Evolutionary conservation across 2,329 filamentous ascomycete species (phyloP), one percentile per base, ranked within the genome.

Genomic region (Cladosporium sphaerospermum): DNA sequence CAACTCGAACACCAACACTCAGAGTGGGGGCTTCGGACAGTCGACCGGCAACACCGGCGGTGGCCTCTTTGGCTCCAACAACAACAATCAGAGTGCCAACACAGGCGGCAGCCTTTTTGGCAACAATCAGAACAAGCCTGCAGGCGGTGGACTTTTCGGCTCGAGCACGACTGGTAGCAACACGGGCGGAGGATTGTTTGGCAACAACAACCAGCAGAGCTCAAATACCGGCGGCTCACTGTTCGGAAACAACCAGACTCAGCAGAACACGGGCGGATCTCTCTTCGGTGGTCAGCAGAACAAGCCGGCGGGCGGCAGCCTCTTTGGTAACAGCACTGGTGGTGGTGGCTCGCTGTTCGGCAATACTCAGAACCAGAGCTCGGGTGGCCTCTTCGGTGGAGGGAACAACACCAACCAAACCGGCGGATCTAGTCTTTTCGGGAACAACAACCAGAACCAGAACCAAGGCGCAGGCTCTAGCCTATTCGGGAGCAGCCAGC

Each of bases 401-500:
- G 56, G 72, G 31, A 69, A 69, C 37, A 68, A 71, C 47, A 69
- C 64, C 56, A 71, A 71, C 56, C 64, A 58, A 62, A 60, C 54
- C 40, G 56, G 53, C 41, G 62, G 61, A 48, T 61, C 41, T 56
- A 65, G 60, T 39, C 65, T 79, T 7, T 78, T 78, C 54, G 71
- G 71, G 18, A 64, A 57, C 31, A 67, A 60, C 48, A 71, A 73
- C 46, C 66, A 70, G 53, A 73, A 71, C 50, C 71, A 74, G 45
- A 70, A 71, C 51, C 67, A 71, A 45, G 40, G 40, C 6, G 69
- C 72, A 54, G 66, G 63, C 56, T 70, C 67, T 56, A 74, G 77
- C 61, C 58, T 83, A 19, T 82, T 83, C 58, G 80, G 80, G n/a
- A 54, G 45, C 45, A 59, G 77, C 58, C 74, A 75, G 53, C 75